phyloP scores from a whole-genome alignment of 768 basidiomycete genomes.

The Trametes punicea region DNA sequence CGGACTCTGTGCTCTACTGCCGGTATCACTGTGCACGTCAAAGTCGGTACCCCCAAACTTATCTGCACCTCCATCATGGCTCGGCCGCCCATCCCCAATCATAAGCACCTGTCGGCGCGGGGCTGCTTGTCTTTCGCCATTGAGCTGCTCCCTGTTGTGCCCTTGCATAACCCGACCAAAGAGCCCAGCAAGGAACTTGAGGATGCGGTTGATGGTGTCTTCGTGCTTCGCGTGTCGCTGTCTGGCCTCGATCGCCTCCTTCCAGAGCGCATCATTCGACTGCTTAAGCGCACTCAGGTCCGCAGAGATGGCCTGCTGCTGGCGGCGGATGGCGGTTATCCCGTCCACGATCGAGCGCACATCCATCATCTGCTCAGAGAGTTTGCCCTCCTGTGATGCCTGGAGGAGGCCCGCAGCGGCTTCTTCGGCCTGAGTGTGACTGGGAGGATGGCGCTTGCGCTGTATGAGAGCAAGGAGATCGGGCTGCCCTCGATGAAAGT shows the following conservation, averaged over 20 bases:
- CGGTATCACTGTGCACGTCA: constrained; percentile 27
- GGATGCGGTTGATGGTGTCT: constrained; percentile 92
- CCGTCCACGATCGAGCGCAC: constrained; percentile 76
- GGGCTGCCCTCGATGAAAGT: constrained; percentile 86
- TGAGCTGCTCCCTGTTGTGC: constrained; percentile 34
- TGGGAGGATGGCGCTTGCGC: constrained; percentile 62
- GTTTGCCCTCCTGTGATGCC: constrained; percentile 9
- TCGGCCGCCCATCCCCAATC: constrained; percentile 53
- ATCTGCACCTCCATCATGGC: constrained; percentile 36
- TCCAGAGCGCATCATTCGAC: constrained; percentile 87
- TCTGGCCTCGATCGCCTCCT: constrained; percentile 77
- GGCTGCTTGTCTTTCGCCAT: constrained; percentile 38
- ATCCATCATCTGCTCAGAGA: constrained; percentile 59
- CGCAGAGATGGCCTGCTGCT: constrained; percentile 84
- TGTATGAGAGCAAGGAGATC: constrained; percentile 85
- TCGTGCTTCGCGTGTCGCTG: constrained; percentile 88
- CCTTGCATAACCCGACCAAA: constrained; percentile 56
- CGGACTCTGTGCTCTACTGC: constrained; percentile 8
- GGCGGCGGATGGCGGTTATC: constrained; percentile 82
- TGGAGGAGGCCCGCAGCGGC: constrained; percentile 21
- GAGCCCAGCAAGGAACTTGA: constrained; percentile 91
- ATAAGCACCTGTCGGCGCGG: constrained; percentile 54
- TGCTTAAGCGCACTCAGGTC: constrained; percentile 87
- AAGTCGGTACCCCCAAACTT: constrained; percentile 40
- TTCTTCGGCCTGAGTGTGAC: constrained; percentile 30